Base-by-base conservation (phyloP, 2,329 filamentous ascomycete genomes). In the Verticillium nonalfalfae region DNA sequence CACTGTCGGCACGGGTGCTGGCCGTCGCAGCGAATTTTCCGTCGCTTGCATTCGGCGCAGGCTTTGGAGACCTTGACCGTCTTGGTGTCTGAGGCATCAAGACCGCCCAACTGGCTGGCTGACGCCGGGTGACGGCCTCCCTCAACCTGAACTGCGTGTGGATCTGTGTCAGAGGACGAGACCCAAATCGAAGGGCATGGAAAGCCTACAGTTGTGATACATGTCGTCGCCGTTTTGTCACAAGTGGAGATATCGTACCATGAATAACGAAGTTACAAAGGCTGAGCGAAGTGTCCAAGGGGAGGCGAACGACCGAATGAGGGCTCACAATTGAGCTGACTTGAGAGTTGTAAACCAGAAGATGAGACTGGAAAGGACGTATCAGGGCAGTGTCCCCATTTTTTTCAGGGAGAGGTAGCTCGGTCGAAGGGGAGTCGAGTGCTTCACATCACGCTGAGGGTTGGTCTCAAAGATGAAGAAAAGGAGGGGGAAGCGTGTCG, bases 1-100 rank as follows among this genome's bases (percentile, higher is more conserved):
- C 91, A 95, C 71, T 93, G 90, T 38, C 90, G 89, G 71, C 91
- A 95, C 10, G 91, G 91, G 70, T 91, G 88, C 66, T 88, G 84
- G 59, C 91, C 91, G 76, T 93, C 90, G 67, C 83, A 86, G 2
- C 76, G 73, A 5, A 80, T 75, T 71, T 85, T 86, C 26, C 82
- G 77, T 55, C 80, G 76, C 68, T 82, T 83, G 74, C 83, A 85
- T 65, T 84, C 82, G 81, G 82, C 85, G 69, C 83, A 85, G 45
- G 89, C 89, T 68, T 89, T 81, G 35, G 80, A 78, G 62, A 80
- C 83, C 40, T 81, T 83, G 67, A 82, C 80, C 65, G 81, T 77
- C 71, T 82, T 81, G 57, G 74, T 71, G 9, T 74, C 71, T 15
- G 68, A 66, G 15, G 67, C 69, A 34, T 73, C 74, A 61, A 71